Percentiles rank a stretch among this genome's conserved stretches.
phyloP scores from a whole-genome alignment of 1,284 basidiomycete species.

The Xerocomus amazonicus region DNA sequence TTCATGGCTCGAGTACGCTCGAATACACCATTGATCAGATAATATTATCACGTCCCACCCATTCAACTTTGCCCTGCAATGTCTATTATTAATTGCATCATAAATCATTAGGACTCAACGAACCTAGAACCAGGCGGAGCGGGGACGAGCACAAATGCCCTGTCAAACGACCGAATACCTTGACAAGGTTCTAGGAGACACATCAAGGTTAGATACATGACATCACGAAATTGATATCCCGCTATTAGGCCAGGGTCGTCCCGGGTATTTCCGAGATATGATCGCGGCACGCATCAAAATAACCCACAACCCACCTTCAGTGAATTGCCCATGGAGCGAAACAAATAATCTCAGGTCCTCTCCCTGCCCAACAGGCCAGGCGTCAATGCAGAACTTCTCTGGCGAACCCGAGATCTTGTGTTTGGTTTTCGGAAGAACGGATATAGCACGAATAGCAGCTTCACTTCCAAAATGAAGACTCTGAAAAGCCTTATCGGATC shows the following conservation, averaged over 20 bases:
- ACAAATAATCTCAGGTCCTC: conserved; percentile 69
- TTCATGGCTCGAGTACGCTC: conserved; percentile 77
- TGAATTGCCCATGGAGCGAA: conserved; percentile 88
- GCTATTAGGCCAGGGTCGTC: conserved; percentile 1
- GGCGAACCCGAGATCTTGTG: conserved; percentile 74
- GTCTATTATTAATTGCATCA: neutral
- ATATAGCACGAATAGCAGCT: conserved; percentile 59
- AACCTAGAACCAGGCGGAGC: conserved; percentile 78
- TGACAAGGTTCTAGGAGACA: conserved; percentile 43
- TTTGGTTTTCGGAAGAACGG: conserved; percentile 69
- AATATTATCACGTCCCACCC: conserved; percentile 92
- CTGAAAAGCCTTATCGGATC: conserved; percentile 60
- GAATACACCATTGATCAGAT: conserved; percentile 84
- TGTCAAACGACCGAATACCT: conserved; percentile 89
- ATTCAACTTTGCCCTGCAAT: conserved; percentile 63
- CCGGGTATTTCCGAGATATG: conserved; percentile 19
- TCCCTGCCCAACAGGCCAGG: conserved; percentile 73
- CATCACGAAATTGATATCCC: conserved; percentile 9
- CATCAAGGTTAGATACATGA: conserved; percentile 15
- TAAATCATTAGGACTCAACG: conserved; percentile 31
- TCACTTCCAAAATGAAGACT: conserved; percentile 75
- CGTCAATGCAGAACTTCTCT: conserved; percentile 87
- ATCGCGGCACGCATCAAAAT: conserved; percentile 11
- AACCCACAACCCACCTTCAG: conserved; percentile 68
- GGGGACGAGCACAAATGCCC: conserved; percentile 85